phyloP scores from a whole-genome alignment of 106 monocot genomes.

The Xerophyta viscosa region DNA sequence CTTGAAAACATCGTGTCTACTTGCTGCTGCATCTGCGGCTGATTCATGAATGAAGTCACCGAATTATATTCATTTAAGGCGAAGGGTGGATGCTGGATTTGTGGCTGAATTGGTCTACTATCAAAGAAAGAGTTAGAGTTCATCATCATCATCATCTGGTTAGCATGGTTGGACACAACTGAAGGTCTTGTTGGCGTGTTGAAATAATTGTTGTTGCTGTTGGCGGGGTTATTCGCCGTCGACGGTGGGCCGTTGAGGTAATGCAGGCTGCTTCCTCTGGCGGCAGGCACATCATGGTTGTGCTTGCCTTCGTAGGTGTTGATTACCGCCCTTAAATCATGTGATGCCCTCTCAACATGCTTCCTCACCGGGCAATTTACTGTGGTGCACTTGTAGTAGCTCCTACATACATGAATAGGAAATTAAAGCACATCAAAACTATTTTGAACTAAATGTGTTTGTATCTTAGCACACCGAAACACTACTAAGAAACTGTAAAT shows the following conservation, averaged over 20 bases:
- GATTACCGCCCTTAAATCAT: conserved; percentile 63
- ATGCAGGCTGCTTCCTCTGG: conserved; percentile 27
- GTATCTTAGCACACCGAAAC: too few species aligned
- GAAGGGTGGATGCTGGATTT: conserved; percentile 1
- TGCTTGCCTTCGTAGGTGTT: conserved; percentile 97
- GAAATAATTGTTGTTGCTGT: conserved; percentile 9
- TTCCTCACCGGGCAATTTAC: conserved; percentile 72
- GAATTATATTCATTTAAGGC: too few species aligned
- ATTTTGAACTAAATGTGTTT: not conserved
- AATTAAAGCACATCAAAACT: not conserved
- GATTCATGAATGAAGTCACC: conserved; percentile 15
- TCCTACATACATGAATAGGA: conserved; percentile 29
- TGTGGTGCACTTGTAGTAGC: conserved; percentile 95
- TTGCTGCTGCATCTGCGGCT: conserved; percentile 17
- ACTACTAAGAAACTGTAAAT: too few species aligned
- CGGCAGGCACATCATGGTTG: conserved; percentile 81
- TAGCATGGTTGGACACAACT: conserved; percentile 5
- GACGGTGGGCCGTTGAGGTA: conserved; percentile 5
- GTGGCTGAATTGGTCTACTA: conserved; percentile 3
- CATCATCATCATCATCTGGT: conserved; percentile 17
- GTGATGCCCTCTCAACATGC: conserved; percentile 84
- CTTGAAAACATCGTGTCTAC: conserved; percentile 9
- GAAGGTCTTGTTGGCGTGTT: conserved; percentile 24
- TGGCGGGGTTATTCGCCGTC: not conserved
- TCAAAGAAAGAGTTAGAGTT: conserved; percentile 6